A percentile compares a stretch with the other conserved stretches of the same genome.
These are phyloP conservation scores for Paraphoma chrysanthemicola DNA, from an alignment of 2,329 filamentous ascomycete species.

Conservation along the genomic window DNA sequence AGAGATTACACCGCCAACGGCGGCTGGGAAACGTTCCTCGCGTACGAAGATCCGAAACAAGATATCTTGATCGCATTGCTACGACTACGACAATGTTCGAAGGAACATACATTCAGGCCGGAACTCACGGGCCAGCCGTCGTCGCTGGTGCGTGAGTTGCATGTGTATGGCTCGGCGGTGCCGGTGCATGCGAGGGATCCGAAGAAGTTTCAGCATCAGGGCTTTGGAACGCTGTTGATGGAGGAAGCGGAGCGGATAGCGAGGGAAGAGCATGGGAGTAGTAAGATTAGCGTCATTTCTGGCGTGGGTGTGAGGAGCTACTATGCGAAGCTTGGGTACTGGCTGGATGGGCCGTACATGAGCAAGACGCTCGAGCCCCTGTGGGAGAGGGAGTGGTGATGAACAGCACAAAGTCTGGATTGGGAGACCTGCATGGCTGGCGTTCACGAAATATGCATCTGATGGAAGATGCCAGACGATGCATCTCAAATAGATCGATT, in stretches of 20 bases:
- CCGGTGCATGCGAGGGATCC: slow-evolving; percentile 95
- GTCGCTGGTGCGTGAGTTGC: slow-evolving; percentile 89
- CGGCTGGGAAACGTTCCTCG: slow-evolving; percentile 97
- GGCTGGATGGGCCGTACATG: slow-evolving; percentile 84
- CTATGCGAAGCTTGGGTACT: slow-evolving; percentile 91
- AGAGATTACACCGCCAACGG: slow-evolving; percentile 94
- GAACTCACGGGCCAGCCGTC: slow-evolving; percentile 87
- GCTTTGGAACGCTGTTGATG: slow-evolving; percentile 95
- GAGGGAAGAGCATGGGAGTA: slow-evolving; percentile 88
- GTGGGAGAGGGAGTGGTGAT: slow-evolving; percentile 42
- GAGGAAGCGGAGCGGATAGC: slow-evolving; percentile 97
- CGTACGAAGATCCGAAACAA: slow-evolving; percentile 98
- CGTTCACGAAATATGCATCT: background rate
- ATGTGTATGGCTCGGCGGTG: slow-evolving; percentile 97
- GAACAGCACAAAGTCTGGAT: background rate
- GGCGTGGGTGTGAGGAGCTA: slow-evolving; percentile 96
- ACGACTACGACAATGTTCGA: slow-evolving; percentile 86
- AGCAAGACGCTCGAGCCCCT: slow-evolving; percentile 44
- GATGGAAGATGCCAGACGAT: background rate
- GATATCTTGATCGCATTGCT: slow-evolving; percentile 94
- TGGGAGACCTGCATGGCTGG: slow-evolving; percentile 17
- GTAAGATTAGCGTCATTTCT: slow-evolving; percentile 97
- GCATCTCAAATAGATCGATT: slow-evolving; percentile 3
- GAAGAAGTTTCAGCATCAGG: slow-evolving; percentile 97
- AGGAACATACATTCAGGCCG: slow-evolving; percentile 88